phyloP scores from a whole-genome alignment of 169 alveolate genomes.

The Toxoplasma gondii region DNA sequence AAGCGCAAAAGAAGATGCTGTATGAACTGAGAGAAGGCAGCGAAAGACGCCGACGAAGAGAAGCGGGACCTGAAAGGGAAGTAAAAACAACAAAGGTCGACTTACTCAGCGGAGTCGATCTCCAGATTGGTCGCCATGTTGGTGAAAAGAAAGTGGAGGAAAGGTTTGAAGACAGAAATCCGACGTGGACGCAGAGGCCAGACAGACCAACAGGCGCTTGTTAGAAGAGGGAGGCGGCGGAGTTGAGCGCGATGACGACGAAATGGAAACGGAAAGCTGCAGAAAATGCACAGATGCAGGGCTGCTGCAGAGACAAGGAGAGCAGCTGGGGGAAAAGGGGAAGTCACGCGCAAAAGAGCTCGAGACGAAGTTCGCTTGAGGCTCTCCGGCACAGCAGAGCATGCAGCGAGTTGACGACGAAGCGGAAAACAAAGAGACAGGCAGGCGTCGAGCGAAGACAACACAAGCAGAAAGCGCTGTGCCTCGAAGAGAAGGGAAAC shows the following conservation, averaged over 20 bases:
- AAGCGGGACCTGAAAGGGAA: background rate
- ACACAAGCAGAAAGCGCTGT: background rate
- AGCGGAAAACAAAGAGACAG: too few relatives aligned
- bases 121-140: slow-evolving; percentile 65
- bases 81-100: background rate
- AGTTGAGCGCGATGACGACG: too few relatives aligned
- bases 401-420: too few relatives aligned
- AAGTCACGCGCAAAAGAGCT: too few relatives aligned
- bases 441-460: too few relatives aligned
- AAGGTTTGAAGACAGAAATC: background rate
- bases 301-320: too few relatives aligned
- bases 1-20: background rate
- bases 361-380: too few relatives aligned
- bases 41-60: background rate
- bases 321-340: too few relatives aligned
- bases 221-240: background rate
- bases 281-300: too few relatives aligned
- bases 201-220: background rate
- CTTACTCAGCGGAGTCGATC: slow-evolving; percentile 67
- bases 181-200: background rate
- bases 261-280: too few relatives aligned
- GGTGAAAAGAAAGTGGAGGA: background rate
- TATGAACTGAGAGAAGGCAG: background rate
- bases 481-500: background rate
- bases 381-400: too few relatives aligned